Evolutionary conservation across 2,329 filamentous ascomycete genomes (phyloP).

Genomic region (Alternaria tenuissima): DNA sequence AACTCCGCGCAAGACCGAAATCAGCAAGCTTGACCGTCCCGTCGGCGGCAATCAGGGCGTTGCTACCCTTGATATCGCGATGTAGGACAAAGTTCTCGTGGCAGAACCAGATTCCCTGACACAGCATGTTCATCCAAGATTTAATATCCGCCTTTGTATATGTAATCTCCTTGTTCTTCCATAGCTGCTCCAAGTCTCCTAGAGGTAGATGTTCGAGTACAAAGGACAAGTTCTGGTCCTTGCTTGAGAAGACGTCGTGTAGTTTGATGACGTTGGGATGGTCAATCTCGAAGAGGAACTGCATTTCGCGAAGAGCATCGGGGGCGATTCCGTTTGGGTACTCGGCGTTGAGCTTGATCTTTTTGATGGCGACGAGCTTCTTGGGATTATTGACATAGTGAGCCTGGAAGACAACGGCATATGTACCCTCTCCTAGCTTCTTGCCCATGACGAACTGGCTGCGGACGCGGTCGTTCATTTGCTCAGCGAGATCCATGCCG

Average conservation of each 20-base stretch:
- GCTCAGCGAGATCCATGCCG: constrained; percentile 54
- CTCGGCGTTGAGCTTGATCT: constrained; percentile 86
- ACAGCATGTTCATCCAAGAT: constrained; percentile 98
- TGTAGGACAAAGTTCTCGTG: constrained; percentile 94
- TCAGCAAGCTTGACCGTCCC: constrained; percentile 95
- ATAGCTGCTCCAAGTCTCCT: constrained; percentile 92
- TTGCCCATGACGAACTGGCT: constrained; percentile 91
- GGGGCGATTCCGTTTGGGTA: constrained; percentile 92
- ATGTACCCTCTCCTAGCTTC: constrained; percentile 95
- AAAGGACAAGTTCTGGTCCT: constrained; percentile 94
- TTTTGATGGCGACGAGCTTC: constrained; percentile 87
- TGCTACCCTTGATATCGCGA: constrained; percentile 99
- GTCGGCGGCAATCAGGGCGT: constrained; percentile 90
- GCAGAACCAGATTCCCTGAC: constrained; percentile 92
- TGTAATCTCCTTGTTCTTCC: constrained; percentile 78
- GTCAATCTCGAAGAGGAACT: constrained; percentile 90
- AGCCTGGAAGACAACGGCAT: constrained; percentile 92
- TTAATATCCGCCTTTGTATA: constrained; percentile 94
- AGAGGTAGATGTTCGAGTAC: constrained; percentile 92
- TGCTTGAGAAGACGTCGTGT: constrained; percentile 91
- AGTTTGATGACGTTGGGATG: constrained; percentile 97
- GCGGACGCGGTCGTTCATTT: constrained; percentile 64
- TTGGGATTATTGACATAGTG: constrained; percentile 76
- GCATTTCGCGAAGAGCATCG: constrained; percentile 94
- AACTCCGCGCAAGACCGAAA: constrained; percentile 91